These are phyloP conservation scores for Leavenworthia alabamica DNA, from an alignment of 345 rosid species.

Conservation along the genomic window DNA sequence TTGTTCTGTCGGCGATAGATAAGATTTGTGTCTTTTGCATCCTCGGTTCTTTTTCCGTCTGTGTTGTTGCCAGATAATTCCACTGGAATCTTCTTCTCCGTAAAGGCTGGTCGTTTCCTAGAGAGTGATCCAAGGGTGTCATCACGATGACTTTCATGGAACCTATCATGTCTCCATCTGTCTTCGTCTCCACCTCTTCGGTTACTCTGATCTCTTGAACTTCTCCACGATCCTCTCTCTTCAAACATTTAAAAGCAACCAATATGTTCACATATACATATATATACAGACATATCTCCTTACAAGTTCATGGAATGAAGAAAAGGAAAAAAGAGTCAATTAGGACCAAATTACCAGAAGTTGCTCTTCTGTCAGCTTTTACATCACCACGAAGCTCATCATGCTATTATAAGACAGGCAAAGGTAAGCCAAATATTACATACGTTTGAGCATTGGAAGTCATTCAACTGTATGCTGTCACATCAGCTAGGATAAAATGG, in stretches of 20 bases:
- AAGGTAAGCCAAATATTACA: constrained; percentile 75
- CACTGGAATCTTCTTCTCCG: constrained; percentile 55
- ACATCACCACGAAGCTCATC: constrained; percentile 63
- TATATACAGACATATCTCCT: neutral
- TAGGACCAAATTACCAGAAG: constrained; percentile 43
- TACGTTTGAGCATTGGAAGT: constrained; percentile 43
- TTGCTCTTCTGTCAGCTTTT: constrained; percentile 58
- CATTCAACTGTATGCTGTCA: constrained; percentile 16
- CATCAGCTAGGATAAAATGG: neutral
- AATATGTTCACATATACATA: neutral
- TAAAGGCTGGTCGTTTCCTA: constrained; percentile 83
- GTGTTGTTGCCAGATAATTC: constrained; percentile 33
- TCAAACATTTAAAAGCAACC: constrained; percentile 17
- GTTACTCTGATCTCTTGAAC: constrained; percentile 41
- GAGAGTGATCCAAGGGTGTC: constrained; percentile 37
- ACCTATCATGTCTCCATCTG: constrained; percentile 63
- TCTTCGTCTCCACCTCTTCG: constrained; percentile 39
- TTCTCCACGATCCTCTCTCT: constrained; percentile 62
- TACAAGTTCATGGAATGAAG: neutral
- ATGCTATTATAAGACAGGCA: constrained; percentile 82
- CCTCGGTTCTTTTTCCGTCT: constrained; percentile 33
- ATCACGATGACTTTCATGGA: constrained; percentile 48
- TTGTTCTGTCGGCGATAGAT: constrained; percentile 40
- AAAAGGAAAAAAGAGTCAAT: neutral
- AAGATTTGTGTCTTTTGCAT: constrained; percentile 27